These are phyloP conservation scores for Vicia sativa DNA, from an alignment of 306 rosid genomes.

Conservation along the genomic window DNA sequence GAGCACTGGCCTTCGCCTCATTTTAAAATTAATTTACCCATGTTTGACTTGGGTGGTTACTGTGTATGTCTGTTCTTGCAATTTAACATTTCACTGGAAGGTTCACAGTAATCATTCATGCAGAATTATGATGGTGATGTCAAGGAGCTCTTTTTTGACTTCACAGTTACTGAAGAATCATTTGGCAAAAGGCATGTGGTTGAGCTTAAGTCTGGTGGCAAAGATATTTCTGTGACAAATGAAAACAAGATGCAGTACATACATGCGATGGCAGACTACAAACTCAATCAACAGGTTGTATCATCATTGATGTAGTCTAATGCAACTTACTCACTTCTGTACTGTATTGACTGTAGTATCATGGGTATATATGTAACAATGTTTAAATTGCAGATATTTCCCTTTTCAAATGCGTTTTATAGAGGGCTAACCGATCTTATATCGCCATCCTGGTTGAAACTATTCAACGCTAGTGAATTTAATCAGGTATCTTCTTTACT, in stretches of 20 bases:
- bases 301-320: constrained; percentile 34
- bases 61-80: constrained; percentile 34
- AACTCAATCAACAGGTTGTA: constrained; percentile 90
- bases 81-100: constrained; percentile 17
- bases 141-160: constrained; percentile 83
- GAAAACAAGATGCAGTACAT: constrained; percentile 96
- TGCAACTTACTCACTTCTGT: constrained; percentile 27
- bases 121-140: constrained; percentile 89
- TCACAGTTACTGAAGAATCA: constrained; percentile 96
- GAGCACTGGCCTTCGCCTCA: constrained; percentile 14
- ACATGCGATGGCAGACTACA: constrained; percentile 95
- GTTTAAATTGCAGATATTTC: constrained; percentile 73
- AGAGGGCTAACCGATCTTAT: constrained; percentile 91
- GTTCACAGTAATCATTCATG: constrained; percentile 45
- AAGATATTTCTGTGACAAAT: constrained; percentile 77
- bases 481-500: constrained; percentile 75
- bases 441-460: constrained; percentile 94
- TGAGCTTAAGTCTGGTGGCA: constrained; percentile 93
- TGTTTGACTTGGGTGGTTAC: constrained; percentile 10
- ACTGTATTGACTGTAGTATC: constrained; percentile 16
- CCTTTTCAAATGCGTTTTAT: constrained; percentile 85
- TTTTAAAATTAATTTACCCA: constrained; percentile 8
- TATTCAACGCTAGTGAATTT: constrained; percentile 91
- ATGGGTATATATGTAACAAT: constrained; percentile 36
- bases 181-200: constrained; percentile 71